Conservation (phyloP, 164 flowering plant genomes). For the Kalanchoe fedtschenkoi region DNA sequence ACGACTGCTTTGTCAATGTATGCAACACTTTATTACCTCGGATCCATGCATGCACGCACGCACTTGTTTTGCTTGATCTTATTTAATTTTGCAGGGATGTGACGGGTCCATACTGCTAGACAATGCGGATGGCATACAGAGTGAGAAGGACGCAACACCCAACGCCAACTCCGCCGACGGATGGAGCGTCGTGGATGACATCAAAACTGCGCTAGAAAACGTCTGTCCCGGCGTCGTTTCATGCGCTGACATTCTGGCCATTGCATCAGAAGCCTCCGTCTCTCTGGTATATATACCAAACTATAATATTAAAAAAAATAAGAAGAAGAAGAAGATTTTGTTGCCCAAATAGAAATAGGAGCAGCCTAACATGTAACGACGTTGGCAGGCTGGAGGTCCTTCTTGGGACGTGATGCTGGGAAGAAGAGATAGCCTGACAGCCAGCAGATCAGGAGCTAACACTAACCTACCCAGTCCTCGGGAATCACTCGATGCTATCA, state of each 20-base stretch:
- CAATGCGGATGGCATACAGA: conserved; percentile 27
- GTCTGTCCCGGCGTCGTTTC: conserved; percentile 65
- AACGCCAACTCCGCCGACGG: conserved; percentile 68
- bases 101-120: conserved; percentile 67
- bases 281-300: conserved; percentile 28
- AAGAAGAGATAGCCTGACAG: conserved; percentile 56
- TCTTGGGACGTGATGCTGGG: conserved; percentile 60
- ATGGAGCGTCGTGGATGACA: conserved; percentile 56
- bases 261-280: conserved; percentile 64
- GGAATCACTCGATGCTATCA: conserved; percentile 27
- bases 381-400: conserved; percentile 68
- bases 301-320: too few species aligned
- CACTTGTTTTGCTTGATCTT: not conserved
- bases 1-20: conserved; percentile 66
- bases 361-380: not conserved
- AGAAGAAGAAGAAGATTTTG: too few species aligned
- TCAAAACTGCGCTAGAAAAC: conserved; percentile 59
- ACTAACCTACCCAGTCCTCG: conserved; percentile 48
- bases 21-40: not conserved
- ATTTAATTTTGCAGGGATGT: conserved; percentile 45
- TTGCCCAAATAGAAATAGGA: too few species aligned
- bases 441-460: conserved; percentile 50
- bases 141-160: conserved; percentile 52
- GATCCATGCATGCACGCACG: not conserved
- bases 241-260: conserved; percentile 76